Evolutionary conservation across 164 flowering plant species (phyloP).

Genomic region (Houttuynia cordata): DNA sequence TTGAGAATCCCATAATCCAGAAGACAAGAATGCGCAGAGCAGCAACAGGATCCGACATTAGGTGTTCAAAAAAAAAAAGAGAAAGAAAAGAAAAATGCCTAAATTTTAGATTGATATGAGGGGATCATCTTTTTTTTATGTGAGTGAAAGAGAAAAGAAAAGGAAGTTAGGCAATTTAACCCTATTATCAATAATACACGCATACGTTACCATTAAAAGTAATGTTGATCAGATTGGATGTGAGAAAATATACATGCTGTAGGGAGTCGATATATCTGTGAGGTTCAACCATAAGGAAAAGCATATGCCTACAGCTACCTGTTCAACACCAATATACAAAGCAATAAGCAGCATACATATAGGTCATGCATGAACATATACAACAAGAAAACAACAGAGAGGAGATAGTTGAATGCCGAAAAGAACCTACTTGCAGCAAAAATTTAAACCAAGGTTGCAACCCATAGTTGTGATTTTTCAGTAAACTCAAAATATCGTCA

Average conservation of each 20-base stretch:
- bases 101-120: too few species aligned
- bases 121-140: too few species aligned
- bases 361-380: background rate
- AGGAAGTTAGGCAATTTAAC: too few species aligned
- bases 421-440: slow-evolving; percentile 43
- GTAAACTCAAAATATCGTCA: slow-evolving; percentile 43
- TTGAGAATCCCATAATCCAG: too few species aligned
- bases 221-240: slow-evolving; percentile 48
- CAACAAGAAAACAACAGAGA: slow-evolving; percentile 2
- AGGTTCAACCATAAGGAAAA: slow-evolving; percentile 68
- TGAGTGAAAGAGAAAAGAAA: too few species aligned
- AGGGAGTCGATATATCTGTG: slow-evolving; percentile 61
- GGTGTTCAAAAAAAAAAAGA: too few species aligned
- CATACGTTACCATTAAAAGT: background rate
- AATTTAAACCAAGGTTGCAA: slow-evolving; percentile 38
- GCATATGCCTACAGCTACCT: slow-evolving; percentile 62
- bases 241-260: slow-evolving; percentile 88
- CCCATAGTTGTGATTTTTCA: slow-evolving; percentile 46
- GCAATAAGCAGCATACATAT: background rate
- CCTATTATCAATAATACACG: too few species aligned
- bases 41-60: too few species aligned
- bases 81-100: too few species aligned
- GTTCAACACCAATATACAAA: slow-evolving; percentile 11
- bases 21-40: too few species aligned
- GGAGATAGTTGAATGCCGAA: slow-evolving; percentile 2